Evolutionary conservation across 495 filamentous ascomycete species (phyloP).

Genomic region (Talaromyces thailandensis): DNA sequence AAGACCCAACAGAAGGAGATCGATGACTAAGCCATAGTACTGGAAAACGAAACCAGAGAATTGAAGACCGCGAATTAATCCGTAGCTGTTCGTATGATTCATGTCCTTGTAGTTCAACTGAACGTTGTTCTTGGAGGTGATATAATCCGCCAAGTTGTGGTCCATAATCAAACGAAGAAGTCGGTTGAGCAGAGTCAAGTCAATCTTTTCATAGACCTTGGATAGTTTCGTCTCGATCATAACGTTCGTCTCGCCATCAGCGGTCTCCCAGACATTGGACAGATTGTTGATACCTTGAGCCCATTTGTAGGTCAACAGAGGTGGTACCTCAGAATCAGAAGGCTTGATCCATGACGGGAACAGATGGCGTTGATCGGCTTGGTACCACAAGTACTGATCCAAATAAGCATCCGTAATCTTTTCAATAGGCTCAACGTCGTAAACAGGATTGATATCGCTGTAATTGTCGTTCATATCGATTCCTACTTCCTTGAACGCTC

Average conservation of each 20-base stretch:
- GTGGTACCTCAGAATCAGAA: slow-evolving; percentile 97
- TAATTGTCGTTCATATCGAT: slow-evolving; percentile 99
- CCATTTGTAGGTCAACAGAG: slow-evolving; percentile 96
- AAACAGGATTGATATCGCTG: slow-evolving; percentile 96
- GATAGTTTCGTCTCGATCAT: slow-evolving; percentile 98
- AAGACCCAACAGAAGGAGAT: slow-evolving; percentile 84
- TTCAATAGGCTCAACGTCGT: slow-evolving; percentile 98
- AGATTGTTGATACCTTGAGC: slow-evolving; percentile 99
- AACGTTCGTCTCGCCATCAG: slow-evolving; percentile 95
- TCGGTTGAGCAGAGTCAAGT: slow-evolving; percentile 90
- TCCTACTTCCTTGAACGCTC: slow-evolving; percentile 98
- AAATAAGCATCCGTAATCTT: slow-evolving; percentile 99
- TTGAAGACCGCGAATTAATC: slow-evolving; percentile 93
- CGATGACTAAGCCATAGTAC: slow-evolving; percentile 94
- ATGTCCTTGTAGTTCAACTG: slow-evolving; percentile 99
- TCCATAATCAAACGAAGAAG: slow-evolving; percentile 96
- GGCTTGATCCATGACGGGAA: slow-evolving; percentile 99
- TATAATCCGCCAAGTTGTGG: slow-evolving; percentile 98
- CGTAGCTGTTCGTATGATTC: slow-evolving; percentile 99
- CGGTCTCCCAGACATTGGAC: slow-evolving; percentile 91
- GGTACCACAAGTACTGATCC: slow-evolving; percentile 99
- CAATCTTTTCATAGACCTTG: slow-evolving; percentile 99
- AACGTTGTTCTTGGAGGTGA: slow-evolving; percentile 99
- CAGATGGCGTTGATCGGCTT: slow-evolving; percentile 94
- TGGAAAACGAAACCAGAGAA: slow-evolving; percentile 99